Conservation (phyloP, 2,329 filamentous ascomycete genomes). For the Ophiostoma triangulosporum region DNA sequence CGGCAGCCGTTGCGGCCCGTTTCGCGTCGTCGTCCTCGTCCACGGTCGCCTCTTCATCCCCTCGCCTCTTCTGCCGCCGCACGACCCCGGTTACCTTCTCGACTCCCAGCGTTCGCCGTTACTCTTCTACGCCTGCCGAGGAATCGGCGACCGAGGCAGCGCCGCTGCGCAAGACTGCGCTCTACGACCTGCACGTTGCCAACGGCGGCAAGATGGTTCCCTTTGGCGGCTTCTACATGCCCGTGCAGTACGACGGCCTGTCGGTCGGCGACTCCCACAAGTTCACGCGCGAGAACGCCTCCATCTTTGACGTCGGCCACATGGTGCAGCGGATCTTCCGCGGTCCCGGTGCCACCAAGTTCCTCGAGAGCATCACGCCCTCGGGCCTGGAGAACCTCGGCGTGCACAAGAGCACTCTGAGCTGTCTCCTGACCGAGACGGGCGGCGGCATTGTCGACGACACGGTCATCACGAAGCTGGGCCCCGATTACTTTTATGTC, state of each 20-base stretch:
- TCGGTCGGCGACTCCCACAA: constrained; percentile 74
- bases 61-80: neutral
- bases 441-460: constrained; percentile 86
- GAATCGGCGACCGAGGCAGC: neutral
- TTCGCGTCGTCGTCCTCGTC: neutral
- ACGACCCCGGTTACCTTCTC: neutral
- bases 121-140: neutral
- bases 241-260: constrained; percentile 69
- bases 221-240: constrained; percentile 91
- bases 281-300: constrained; percentile 78
- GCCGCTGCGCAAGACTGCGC: constrained; percentile 20
- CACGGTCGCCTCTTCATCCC: neutral
- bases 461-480: constrained; percentile 75
- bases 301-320: constrained; percentile 90
- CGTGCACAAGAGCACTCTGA: constrained; percentile 63
- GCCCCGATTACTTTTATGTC: constrained; percentile 66
- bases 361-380: constrained; percentile 77
- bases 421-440: constrained; percentile 62
- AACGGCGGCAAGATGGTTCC: constrained; percentile 87
- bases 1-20: neutral
- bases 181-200: constrained; percentile 34
- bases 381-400: constrained; percentile 52
- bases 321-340: constrained; percentile 87
- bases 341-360: constrained; percentile 65
- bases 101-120: neutral